Conservation (phyloP, 306 rosid genomes). For the Ochetophila trinervis region DNA sequence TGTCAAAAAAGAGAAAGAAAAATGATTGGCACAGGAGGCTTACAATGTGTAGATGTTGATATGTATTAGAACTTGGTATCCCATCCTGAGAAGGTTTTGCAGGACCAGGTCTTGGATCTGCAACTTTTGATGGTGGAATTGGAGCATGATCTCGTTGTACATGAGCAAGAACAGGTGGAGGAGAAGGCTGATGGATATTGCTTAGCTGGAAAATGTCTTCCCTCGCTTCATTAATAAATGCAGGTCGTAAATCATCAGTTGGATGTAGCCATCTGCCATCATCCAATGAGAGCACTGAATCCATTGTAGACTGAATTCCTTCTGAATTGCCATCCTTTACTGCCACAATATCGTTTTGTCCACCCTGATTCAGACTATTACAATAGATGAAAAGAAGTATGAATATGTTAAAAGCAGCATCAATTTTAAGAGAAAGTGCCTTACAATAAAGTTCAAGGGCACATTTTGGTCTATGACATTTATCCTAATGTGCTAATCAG, state of each 20-base stretch:
- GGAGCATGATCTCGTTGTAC: conserved; percentile 50
- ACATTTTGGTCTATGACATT: conserved; percentile 9
- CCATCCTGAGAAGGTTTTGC: conserved; percentile 62
- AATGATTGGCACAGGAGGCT: conserved; percentile 25
- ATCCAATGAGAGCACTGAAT: conserved; percentile 80
- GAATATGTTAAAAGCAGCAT: conserved; percentile 32
- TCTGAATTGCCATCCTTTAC: conserved; percentile 56
- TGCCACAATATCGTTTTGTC: conserved; percentile 61
- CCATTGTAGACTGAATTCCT: conserved; percentile 59
- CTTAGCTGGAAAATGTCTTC: conserved; percentile 59
- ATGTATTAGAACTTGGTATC: conserved; percentile 45
- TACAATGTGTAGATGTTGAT: conserved; percentile 84
- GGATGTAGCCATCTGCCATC: conserved; percentile 72
- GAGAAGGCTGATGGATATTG: conserved; percentile 73
- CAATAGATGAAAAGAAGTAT: conserved; percentile 27
- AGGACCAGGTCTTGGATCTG: conserved; percentile 97
- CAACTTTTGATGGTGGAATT: conserved; percentile 90
- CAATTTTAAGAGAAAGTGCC: conserved; percentile 19
- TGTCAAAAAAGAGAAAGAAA: not conserved
- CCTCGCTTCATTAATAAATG: conserved; percentile 45
- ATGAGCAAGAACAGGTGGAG: conserved; percentile 93
- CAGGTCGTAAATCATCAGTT: conserved; percentile 48
- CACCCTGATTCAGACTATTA: conserved; percentile 68
- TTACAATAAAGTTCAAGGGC: conserved; percentile 13
- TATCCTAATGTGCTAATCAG: conserved; percentile 11